phyloP scores from a whole-genome alignment of 495 filamentous ascomycete species.

The Friedmanniomyces simplex region DNA sequence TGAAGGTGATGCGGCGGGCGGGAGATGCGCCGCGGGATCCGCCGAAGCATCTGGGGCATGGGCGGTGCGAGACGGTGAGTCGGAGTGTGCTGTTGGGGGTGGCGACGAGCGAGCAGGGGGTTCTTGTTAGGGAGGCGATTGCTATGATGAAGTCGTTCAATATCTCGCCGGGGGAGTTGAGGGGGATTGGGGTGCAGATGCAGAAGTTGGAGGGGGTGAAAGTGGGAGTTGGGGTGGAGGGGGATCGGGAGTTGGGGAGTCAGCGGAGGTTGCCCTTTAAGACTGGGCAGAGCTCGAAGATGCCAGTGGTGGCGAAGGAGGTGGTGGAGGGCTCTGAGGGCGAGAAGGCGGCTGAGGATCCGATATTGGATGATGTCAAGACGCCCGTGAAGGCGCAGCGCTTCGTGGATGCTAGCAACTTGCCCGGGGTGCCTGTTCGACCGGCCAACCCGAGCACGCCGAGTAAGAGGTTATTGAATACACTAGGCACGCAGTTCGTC shows the following conservation, averaged over 20 bases:
- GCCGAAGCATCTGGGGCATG: slow-evolving; percentile 88
- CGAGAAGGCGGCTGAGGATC: slow-evolving; percentile 47
- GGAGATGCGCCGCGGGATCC: slow-evolving; percentile 82
- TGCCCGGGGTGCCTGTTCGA: slow-evolving; percentile 26
- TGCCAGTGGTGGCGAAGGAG: slow-evolving; percentile 9
- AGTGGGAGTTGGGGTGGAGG: slow-evolving; percentile 9
- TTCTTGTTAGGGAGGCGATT: slow-evolving; percentile 68
- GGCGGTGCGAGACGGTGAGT: slow-evolving; percentile 86
- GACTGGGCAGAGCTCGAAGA: slow-evolving; percentile 12
- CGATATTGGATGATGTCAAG: slow-evolving; percentile 27
- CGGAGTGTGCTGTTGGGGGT: slow-evolving; percentile 75
- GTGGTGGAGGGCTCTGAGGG: slow-evolving; percentile 40
- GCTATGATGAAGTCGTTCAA: slow-evolving; percentile 70
- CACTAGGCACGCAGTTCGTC: slow-evolving; percentile 76
- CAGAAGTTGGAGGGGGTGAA: slow-evolving; percentile 80
- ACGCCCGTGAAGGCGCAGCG: not conserved
- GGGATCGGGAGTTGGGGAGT: slow-evolving; percentile 30
- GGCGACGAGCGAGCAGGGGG: slow-evolving; percentile 60
- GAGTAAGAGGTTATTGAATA: slow-evolving; percentile 62
- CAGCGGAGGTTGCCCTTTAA: slow-evolving; percentile 56
- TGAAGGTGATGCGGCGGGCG: slow-evolving; percentile 86
- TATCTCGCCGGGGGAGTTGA: slow-evolving; percentile 79
- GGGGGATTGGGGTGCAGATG: slow-evolving; percentile 85
- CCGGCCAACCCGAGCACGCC: slow-evolving; percentile 25
- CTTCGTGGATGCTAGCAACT: not conserved